These are phyloP conservation scores for Sarocladium brachiariae DNA, from an alignment of 2,329 filamentous ascomycete species.

Conservation along the genomic window DNA sequence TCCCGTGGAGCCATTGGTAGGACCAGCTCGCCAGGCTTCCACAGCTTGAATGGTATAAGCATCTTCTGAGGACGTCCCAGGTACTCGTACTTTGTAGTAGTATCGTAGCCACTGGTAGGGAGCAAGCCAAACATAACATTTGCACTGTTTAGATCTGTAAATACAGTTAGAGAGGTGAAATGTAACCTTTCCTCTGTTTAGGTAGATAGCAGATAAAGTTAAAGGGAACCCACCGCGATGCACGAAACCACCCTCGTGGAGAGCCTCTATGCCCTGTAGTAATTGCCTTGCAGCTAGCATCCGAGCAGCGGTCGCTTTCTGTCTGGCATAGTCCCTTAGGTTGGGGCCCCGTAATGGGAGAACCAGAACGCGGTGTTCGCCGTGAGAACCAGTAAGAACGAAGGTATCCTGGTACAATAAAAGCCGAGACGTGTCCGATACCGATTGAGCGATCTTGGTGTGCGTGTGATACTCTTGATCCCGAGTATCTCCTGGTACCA, in stretches of 20 bases:
- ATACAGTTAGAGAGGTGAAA: background rate
- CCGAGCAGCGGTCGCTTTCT: conserved; percentile 9
- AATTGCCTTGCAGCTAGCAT: conserved; percentile 12
- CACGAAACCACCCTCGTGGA: conserved; percentile 11
- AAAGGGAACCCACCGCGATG: conserved; percentile 12
- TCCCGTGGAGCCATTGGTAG: conserved; percentile 8
- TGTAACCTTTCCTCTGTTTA: background rate
- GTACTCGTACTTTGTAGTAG: conserved; percentile 9
- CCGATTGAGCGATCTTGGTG: background rate
- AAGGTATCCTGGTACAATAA: conserved; percentile 7
- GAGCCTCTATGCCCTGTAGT: conserved; percentile 8
- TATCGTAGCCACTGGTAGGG: background rate
- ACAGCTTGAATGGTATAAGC: conserved; percentile 1
- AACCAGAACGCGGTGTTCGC: conserved; percentile 10
- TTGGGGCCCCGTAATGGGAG: conserved; percentile 11
- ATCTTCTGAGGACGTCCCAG: conserved; percentile 12
- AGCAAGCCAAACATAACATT: conserved; percentile 12
- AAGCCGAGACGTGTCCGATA: conserved; percentile 9
- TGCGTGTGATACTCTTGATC: conserved; percentile 10
- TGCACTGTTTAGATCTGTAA: conserved; percentile 10
- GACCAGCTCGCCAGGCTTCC: conserved; percentile 13
- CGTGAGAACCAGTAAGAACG: background rate
- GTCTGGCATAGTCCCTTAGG: background rate
- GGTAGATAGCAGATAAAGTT: background rate
- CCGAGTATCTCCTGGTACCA: conserved; percentile 5